Evolutionary conservation across 495 filamentous ascomycete species (phyloP).

Genomic region (Xylaria cubensis): DNA sequence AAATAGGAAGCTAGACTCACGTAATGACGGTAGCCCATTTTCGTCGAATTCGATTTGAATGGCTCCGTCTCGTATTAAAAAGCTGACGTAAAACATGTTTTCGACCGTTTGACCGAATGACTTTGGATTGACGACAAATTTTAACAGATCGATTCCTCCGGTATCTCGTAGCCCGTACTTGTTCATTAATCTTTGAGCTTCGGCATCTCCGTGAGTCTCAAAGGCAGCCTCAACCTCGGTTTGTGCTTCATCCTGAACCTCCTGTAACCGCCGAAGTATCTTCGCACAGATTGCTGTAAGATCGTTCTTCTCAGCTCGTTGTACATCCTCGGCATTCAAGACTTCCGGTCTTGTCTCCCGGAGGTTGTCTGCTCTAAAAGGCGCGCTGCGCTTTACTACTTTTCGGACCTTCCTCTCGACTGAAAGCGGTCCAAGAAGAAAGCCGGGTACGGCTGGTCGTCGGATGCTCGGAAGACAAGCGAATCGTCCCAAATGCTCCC

Average conservation of each 20-base stretch:
- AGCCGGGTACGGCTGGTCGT: conserved; percentile 79
- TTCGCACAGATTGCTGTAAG: conserved; percentile 72
- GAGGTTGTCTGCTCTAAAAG: conserved; percentile 67
- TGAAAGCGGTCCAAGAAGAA: conserved; percentile 87
- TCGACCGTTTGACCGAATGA: conserved; percentile 97
- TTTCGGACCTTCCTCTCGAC: conserved; percentile 82
- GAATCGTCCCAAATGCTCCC: conserved; percentile 80
- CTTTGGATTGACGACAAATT: conserved; percentile 84
- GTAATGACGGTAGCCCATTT: conserved; percentile 70
- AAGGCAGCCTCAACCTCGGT: conserved; percentile 49
- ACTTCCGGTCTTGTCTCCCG: conserved; percentile 76
- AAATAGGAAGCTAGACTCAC: conserved; percentile 56
- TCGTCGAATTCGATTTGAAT: conserved; percentile 70
- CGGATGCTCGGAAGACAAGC: conserved; percentile 75
- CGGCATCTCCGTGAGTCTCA: conserved; percentile 40
- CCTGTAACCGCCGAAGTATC: conserved; percentile 59
- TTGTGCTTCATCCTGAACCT: conserved; percentile 49
- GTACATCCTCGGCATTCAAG: conserved; percentile 71
- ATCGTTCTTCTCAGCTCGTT: conserved; percentile 74
- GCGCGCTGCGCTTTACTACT: conserved; percentile 66
- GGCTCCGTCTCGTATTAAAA: conserved; percentile 86
- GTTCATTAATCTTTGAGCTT: conserved; percentile 52
- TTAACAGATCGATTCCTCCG: conserved; percentile 75
- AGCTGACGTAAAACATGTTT: conserved; percentile 96
- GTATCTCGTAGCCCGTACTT: conserved; percentile 63